Evolutionary conservation across 2,329 filamentous ascomycete species (phyloP), one percentile per base, ranked within the genome.

Genomic region (Epichloe bromicola): DNA sequence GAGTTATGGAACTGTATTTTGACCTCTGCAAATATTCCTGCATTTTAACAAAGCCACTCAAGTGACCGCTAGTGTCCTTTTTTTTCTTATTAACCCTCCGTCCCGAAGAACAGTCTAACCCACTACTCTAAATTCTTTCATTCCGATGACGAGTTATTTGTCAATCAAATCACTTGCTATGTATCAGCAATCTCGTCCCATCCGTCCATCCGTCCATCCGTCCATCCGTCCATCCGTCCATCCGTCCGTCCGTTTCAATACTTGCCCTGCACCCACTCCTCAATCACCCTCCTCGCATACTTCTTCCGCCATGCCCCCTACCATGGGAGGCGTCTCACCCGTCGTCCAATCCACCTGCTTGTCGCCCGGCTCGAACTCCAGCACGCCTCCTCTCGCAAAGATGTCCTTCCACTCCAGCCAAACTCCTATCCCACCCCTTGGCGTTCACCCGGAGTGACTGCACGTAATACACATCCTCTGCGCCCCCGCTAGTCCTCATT

Each of bases 361-460:
- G 1, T 61, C 46, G 0, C 82, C 83, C n/a, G 86, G 67, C 17
- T 78, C 74, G 60, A 84, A 85, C 40, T 85, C 78, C 56, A 86
- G 62, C 1, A 68, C 79, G 0, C 81, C 83, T 8, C 81, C 82
- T 3, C 76, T 60, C 2, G 73, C 76, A 62, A 87, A 86, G 23
- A 88, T 64, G 56, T 86, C 81, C 15, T 77, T 66, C 79, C 80
- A 86, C 19, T 71, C 72, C 12, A 87, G 63, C 83, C 83, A 88
- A 40, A 23, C 74, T 71, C 68, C 78, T 78, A 50, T 73, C 65
- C 82, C 83, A 88, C 1, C 53, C 34, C 60, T 74, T 51, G 0
- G 83, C 82, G 59, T 88, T 86, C 43, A 88, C 74, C 57, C 70
- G 75, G 52, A 87, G 67, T 23, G 74, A 76, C 67, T 87, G 83